phyloP scores from a whole-genome alignment of 75 land plant species.

The Picea glauca region DNA sequence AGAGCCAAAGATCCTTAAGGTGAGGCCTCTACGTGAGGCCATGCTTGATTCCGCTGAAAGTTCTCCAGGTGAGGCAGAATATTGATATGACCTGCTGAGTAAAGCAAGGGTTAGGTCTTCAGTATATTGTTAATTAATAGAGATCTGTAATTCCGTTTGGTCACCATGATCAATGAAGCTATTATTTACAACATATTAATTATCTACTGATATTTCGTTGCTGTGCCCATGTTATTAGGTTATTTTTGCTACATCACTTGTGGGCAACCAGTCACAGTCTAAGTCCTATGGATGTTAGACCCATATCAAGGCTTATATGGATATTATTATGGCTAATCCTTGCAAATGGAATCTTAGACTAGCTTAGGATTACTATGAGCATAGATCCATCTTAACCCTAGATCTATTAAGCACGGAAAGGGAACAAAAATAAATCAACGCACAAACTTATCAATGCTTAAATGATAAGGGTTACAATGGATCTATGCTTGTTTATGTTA shows the following conservation, averaged over 20 bases:
- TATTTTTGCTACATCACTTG: not conserved
- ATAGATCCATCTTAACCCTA: too few species aligned
- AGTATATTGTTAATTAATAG: not conserved
- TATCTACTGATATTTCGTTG: not conserved
- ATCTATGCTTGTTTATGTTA: too few species aligned
- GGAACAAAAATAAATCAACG: too few species aligned
- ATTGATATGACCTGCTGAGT: too few species aligned
- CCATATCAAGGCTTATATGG: too few species aligned
- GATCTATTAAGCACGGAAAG: too few species aligned
- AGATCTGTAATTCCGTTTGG: not conserved
- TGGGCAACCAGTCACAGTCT: not conserved
- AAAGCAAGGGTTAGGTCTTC: too few species aligned
- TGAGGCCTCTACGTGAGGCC: not conserved
- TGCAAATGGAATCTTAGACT: too few species aligned
- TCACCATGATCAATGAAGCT: not conserved
- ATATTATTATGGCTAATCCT: too few species aligned
- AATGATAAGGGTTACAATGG: too few species aligned
- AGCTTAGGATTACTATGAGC: too few species aligned
- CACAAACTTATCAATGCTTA: too few species aligned
- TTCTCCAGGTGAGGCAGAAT: not conserved
- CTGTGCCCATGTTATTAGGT: not conserved
- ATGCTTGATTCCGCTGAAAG: not conserved
- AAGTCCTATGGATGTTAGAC: not conserved
- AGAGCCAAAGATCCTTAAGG: not conserved
- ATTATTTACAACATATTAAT: not conserved